A percentile compares a stretch with the other conserved stretches of the same genome.
These are phyloP conservation scores for Oxalis stricta DNA, from an alignment of 441 rosid genomes.

Conservation along the genomic window DNA sequence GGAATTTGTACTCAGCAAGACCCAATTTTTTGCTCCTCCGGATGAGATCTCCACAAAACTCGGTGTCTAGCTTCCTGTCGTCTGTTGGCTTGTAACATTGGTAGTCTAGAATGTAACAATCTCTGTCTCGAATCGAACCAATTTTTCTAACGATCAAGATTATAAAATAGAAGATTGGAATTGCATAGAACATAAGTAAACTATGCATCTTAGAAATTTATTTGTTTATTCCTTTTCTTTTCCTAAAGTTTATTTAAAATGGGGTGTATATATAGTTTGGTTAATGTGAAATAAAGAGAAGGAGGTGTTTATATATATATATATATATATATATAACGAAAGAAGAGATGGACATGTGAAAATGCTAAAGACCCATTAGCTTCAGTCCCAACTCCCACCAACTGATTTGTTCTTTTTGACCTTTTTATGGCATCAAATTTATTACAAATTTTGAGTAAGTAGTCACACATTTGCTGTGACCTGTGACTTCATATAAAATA, in stretches of 20 bases:
- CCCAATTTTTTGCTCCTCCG: constrained; percentile 52
- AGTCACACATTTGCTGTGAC: not conserved
- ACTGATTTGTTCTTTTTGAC: constrained; percentile 12
- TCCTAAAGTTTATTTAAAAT: constrained; percentile 5
- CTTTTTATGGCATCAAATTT: too few species aligned
- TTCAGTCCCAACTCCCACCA: constrained; percentile 26
- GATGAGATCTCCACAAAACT: constrained; percentile 42
- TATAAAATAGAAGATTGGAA: constrained; percentile 22
- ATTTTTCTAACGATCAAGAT: constrained; percentile 21
- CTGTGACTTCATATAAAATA: too few species aligned
- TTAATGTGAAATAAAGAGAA: constrained; percentile 8
- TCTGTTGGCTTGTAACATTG: constrained; percentile 59
- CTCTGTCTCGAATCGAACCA: constrained; percentile 27
- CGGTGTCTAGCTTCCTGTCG: constrained; percentile 49
- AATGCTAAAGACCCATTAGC: constrained; percentile 8
- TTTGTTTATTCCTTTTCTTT: too few species aligned
- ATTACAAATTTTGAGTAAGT: constrained; percentile 15
- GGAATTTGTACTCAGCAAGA: constrained; percentile 69
- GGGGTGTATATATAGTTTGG: not conserved
- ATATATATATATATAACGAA: too few species aligned
- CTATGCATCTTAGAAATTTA: constrained; percentile 31
- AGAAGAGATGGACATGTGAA: constrained; percentile 18
- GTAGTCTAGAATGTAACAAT: constrained; percentile 73
- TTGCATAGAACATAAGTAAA: constrained; percentile 18
- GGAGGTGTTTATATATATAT: constrained; percentile 10